phyloP scores from a whole-genome alignment of 164 flowering plant genomes.

The Umbellularia californica region DNA sequence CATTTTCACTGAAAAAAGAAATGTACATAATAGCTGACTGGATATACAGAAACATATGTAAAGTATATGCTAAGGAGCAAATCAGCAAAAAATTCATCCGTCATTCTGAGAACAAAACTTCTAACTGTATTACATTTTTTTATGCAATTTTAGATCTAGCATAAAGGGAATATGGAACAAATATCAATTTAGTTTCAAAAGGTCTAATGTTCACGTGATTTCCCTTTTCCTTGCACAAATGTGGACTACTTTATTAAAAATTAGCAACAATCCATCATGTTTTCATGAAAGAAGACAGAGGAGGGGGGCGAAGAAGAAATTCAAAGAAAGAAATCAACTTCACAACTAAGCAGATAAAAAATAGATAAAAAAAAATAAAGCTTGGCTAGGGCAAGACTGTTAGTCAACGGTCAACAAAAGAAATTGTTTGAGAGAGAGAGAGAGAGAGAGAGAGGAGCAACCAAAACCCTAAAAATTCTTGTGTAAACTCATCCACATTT shows the following conservation, averaged over 20 bases:
- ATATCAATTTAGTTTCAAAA: neutral
- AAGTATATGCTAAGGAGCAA: neutral
- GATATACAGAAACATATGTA: no score
- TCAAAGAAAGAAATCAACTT: neutral
- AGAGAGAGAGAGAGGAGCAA: no score
- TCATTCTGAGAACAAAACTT: neutral
- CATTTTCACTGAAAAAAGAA: neutral
- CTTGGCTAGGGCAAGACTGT: neutral
- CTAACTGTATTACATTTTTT: neutral
- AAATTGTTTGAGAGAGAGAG: no score
- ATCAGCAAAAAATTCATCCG: neutral
- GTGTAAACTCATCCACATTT: no score
- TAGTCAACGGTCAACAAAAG: no score
- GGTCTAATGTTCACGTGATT: neutral
- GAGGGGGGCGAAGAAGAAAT: neutral
- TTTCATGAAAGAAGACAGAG: neutral
- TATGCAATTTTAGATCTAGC: neutral
- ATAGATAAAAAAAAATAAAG: no score
- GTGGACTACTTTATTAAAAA: neutral
- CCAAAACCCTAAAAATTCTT: no score
- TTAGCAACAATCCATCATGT: no score
- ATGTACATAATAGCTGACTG: neutral
- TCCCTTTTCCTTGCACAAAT: neutral
- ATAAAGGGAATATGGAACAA: neutral
- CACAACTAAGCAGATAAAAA: neutral